A percentile compares a stretch with the other conserved stretches of the same genome.
phyloP scores from a whole-genome alignment of 257 asterid genomes.

The Eucommia ulmoides region DNA sequence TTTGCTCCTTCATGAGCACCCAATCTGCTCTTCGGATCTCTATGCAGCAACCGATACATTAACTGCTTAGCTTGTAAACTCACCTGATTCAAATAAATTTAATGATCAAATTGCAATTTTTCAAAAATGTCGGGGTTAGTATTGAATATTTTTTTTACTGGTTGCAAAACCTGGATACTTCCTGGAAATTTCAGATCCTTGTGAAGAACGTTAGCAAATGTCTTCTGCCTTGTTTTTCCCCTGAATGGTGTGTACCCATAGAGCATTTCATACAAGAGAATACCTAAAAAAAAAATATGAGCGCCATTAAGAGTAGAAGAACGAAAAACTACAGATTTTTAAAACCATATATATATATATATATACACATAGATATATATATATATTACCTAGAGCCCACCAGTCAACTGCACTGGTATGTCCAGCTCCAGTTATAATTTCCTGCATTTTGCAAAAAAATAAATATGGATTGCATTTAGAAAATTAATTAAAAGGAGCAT shows the following conservation, averaged over 20 bases:
- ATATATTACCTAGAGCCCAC: conserved; percentile 99
- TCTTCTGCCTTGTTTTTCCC: conserved; percentile 98
- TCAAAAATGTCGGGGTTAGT: too few species aligned
- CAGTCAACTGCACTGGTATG: conserved; percentile 98
- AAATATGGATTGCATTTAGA: neutral
- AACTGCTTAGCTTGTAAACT: conserved; percentile 86
- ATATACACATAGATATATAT: too few species aligned
- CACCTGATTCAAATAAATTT: conserved; percentile 39
- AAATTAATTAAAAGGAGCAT: too few species aligned
- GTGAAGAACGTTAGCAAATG: conserved; percentile 77
- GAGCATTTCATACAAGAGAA: conserved; percentile 84
- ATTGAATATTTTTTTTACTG: too few species aligned
- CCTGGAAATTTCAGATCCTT: conserved; percentile 83
- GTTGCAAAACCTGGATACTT: too few species aligned
- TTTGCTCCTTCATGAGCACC: conserved; percentile 90
- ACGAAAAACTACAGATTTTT: too few species aligned
- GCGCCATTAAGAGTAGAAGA: too few species aligned
- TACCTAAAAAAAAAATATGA: conserved; percentile 54
- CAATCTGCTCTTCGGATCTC: conserved; percentile 90
- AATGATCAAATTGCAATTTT: too few species aligned
- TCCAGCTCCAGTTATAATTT: conserved; percentile 90
- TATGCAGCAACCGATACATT: conserved; percentile 70
- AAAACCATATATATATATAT: too few species aligned
- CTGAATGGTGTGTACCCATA: conserved; percentile 94
- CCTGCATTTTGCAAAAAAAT: conserved; percentile 30